Conservation (phyloP, 257 asterid species). For the Nicotiana otophora region DNA sequence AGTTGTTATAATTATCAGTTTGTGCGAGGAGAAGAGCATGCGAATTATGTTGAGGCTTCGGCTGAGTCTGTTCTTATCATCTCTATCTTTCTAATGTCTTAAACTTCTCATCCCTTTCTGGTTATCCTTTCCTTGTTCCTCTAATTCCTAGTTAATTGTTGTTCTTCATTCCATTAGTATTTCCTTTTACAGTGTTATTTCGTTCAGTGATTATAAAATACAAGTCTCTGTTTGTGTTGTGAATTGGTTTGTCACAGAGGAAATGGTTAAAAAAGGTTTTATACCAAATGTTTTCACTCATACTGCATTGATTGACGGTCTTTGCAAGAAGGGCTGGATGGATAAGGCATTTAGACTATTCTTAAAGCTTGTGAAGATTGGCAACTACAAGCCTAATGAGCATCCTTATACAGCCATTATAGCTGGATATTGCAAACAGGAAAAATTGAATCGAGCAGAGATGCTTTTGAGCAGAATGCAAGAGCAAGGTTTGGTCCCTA, state of each 20-base stretch:
- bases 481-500: conserved; percentile 80
- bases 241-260: conserved; percentile 7
- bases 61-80: too few relatives aligned
- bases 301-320: conserved; percentile 73
- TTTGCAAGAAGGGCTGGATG: conserved; percentile 93
- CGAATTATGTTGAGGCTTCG: too few relatives aligned
- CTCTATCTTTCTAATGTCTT: too few relatives aligned
- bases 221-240: too few relatives aligned
- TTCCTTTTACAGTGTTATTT: too few relatives aligned
- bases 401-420: conserved; percentile 90
- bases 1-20: too few relatives aligned
- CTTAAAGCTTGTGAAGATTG: conserved; percentile 89
- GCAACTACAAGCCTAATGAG: conserved; percentile 81
- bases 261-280: conserved; percentile 74
- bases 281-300: conserved; percentile 90
- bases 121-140: too few relatives aligned
- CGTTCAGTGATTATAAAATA: too few relatives aligned
- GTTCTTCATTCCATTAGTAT: too few relatives aligned
- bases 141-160: too few relatives aligned
- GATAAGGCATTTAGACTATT: conserved; percentile 93
- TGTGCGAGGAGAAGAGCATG: too few relatives aligned
- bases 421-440: conserved; percentile 86
- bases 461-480: conserved; percentile 80
- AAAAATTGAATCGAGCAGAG: conserved; percentile 74
- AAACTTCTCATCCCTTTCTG: too few relatives aligned